Conservation (phyloP, 176 grass and related monocot genomes). For the Oropetium thomaeum region DNA sequence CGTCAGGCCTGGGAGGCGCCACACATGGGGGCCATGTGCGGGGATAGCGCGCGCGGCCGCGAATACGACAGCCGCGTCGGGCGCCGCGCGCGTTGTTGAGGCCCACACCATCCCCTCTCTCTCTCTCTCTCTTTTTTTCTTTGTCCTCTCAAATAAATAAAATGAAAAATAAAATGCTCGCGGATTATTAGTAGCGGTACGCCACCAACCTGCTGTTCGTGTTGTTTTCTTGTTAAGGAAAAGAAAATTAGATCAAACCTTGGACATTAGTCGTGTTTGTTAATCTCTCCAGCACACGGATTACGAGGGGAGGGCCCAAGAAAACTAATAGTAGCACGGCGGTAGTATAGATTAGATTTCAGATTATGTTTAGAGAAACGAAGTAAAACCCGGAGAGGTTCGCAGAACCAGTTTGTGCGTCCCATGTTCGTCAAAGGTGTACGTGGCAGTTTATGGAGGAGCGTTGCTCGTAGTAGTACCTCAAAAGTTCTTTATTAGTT, state of each 20-base stretch:
- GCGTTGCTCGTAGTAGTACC: no score
- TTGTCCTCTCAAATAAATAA: no score
- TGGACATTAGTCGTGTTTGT: constrained; percentile 1
- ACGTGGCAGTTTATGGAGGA: constrained; percentile 1
- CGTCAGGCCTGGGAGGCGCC: background rate
- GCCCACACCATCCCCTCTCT: background rate
- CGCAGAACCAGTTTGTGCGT: background rate
- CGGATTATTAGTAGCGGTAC: no score
- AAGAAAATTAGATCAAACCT: background rate
- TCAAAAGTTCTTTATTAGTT: no score
- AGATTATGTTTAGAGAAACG: no score
- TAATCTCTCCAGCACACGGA: constrained; percentile 13
- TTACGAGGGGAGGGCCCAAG: background rate
- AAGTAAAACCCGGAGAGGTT: no score
- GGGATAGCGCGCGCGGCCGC: background rate
- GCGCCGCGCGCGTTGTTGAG: background rate
- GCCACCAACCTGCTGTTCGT: constrained; percentile 30
- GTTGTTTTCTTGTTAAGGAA: no score
- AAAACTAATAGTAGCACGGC: no score
- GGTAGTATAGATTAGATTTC: no score
- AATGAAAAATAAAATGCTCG: background rate
- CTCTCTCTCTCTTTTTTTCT: background rate
- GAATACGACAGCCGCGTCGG: constrained; percentile 26
- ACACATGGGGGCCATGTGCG: constrained; percentile 48
- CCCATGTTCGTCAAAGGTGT: constrained; percentile 28